Conservation (phyloP, 768 basidiomycete genomes). For the Boletellus emodensis region DNA sequence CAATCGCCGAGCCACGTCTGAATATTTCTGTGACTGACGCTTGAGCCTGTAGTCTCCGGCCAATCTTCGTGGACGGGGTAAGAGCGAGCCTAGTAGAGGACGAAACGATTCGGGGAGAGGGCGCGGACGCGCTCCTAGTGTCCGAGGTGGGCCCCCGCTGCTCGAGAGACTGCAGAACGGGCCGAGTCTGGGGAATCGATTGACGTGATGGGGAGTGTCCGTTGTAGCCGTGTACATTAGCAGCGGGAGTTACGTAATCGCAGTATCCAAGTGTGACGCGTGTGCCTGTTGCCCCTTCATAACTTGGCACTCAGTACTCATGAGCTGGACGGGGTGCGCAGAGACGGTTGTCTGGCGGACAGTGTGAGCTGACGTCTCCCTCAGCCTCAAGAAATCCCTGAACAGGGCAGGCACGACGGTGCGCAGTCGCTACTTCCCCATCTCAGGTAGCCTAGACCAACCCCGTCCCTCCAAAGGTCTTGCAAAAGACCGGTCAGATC, state of each 20-base stretch:
- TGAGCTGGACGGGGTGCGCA: conserved; percentile 57
- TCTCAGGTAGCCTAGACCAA: conserved; percentile 4
- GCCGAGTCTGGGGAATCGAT: conserved; percentile 17
- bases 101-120: conserved; percentile 23
- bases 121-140: conserved; percentile 14
- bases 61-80: conserved; percentile 23
- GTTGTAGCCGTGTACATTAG: neutral
- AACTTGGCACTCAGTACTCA: conserved; percentile 20
- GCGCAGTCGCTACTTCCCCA: conserved; percentile 26
- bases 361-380: neutral
- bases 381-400: conserved; percentile 89
- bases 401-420: conserved; percentile 91
- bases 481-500: conserved; percentile 98
- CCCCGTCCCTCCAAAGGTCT: conserved; percentile 47
- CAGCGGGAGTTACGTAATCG: conserved; percentile 14
- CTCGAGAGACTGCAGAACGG: conserved; percentile 13
- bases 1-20: neutral
- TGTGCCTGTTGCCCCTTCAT: neutral
- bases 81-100: conserved; percentile 11
- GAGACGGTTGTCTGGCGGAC: neutral
- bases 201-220: conserved; percentile 10
- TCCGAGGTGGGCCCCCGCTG: conserved; percentile 16
- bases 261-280: neutral
- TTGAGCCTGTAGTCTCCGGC: conserved; percentile 8
- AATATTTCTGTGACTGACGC: neutral